These are phyloP conservation scores for Moringa oleifera DNA, from an alignment of 345 rosid species.

Conservation along the genomic window DNA sequence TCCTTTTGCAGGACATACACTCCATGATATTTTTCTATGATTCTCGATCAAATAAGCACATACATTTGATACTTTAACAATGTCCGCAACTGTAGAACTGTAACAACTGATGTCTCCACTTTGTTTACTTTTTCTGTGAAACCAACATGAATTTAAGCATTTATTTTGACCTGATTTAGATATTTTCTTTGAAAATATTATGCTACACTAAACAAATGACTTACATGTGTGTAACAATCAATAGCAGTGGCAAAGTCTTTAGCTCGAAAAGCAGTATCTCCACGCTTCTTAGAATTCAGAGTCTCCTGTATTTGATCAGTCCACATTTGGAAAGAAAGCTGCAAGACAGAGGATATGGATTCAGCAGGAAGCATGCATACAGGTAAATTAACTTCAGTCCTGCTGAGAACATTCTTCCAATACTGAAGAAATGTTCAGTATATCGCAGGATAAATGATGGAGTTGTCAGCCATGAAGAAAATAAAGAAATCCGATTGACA, in stretches of 20 bases:
- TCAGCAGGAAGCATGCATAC: background rate
- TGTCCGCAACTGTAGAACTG: too few species aligned
- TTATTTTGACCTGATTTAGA: too few species aligned
- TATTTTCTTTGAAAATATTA: too few species aligned
- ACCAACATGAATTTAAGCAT: background rate
- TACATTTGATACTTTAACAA: too few species aligned
- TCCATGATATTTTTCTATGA: background rate
- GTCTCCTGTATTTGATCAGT: slow-evolving; percentile 69
- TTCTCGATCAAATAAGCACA: too few species aligned
- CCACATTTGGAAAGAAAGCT: slow-evolving; percentile 81
- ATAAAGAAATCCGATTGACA: too few species aligned
- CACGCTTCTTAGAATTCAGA: slow-evolving; percentile 52
- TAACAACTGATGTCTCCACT: background rate
- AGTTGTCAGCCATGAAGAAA: background rate
- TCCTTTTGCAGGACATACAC: background rate
- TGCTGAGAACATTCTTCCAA: background rate
- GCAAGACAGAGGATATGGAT: slow-evolving; percentile 14
- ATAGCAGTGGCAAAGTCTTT: slow-evolving; percentile 51
- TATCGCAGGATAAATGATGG: background rate
- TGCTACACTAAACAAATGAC: slow-evolving; percentile 2
- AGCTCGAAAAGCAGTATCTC: slow-evolving; percentile 59
- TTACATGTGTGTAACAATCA: slow-evolving; percentile 53
- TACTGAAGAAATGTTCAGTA: slow-evolving; percentile 4
- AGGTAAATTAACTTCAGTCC: background rate
- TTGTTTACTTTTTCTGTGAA: too few species aligned